Percentiles rank a stretch among this genome's conserved stretches.
phyloP scores from a whole-genome alignment of 139 green algal genomes.

The Chlamydomonas schloesseri region DNA sequence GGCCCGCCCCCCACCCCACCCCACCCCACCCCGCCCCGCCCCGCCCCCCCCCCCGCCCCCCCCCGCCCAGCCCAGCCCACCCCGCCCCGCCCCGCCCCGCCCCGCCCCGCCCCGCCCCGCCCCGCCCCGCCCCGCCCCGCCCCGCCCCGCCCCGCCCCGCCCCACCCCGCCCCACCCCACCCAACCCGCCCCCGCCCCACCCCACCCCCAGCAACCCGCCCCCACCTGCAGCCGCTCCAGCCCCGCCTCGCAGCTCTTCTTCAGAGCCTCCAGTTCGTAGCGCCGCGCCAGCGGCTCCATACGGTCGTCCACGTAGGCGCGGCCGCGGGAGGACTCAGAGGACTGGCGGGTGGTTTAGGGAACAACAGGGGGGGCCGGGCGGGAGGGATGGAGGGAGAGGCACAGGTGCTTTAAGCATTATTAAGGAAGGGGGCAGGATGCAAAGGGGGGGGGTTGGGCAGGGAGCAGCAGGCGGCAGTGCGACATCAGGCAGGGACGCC shows the following conservation, averaged over 20 bases:
- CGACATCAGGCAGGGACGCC: no score
- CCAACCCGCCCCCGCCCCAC: neutral
- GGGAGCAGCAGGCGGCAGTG: no score
- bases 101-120: no score
- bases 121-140: no score
- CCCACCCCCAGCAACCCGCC: neutral
- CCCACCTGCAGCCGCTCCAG: slow-evolving; percentile 23
- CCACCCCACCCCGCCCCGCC: no score
- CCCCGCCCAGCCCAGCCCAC: no score
- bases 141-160: no score
- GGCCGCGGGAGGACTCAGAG: neutral
- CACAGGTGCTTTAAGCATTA: neutral
- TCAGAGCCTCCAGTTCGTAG: slow-evolving; percentile 35
- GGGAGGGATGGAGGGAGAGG: neutral
- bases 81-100: no score
- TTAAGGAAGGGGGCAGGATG: no score
- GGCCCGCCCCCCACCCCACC: no score
- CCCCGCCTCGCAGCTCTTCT: neutral
- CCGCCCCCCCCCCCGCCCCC: no score
- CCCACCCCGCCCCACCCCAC: neutral
- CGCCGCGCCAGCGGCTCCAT: slow-evolving; percentile 22
- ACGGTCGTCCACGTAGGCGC: slow-evolving; percentile 38
- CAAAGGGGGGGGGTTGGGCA: no score
- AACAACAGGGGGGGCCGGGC: neutral
- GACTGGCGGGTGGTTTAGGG: neutral